Base-by-base conservation (phyloP, 805 yeast species). In the Vanderwaltozyma yarrowii region DNA sequence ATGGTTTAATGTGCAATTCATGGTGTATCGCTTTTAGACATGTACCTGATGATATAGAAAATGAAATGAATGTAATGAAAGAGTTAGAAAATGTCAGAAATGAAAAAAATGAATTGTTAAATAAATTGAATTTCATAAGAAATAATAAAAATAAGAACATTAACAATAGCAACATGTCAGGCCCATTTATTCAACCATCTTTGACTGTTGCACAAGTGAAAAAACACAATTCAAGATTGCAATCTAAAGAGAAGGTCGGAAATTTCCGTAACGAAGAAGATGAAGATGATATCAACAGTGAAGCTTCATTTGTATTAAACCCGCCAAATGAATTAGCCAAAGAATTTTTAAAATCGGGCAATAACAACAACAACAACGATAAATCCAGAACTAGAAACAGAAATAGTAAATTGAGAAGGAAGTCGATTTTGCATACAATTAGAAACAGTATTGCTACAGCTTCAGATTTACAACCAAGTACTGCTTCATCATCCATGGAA, bases 1-100 rank as follows among this genome's bases (percentile, higher is more conserved):
- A 82, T 51, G 95, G 95, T 2, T 60, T 86, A 35, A 75, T 80
- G 53, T 76, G 85, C 58, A 85, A 87, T 51, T 88, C 94, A 44
- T 86, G 92, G 80, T 83, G 95, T 60, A 81, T 81, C 20, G 87
- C 82, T 51, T 83, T 83, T 49, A 61, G 65, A 16, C 48, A 50
- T 21, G 43, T 54, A 18, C 52, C 61, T 11, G 48, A 42, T 28
- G 53, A 55, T 38, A 44, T 52, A 2, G 47, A 45, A n/a, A 49
- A 45, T 13, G 59, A 58, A 33, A 26, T 55, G 29, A 40, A 41
- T n/a, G 35, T 43, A 10, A 36, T 50, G 17, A 47, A 50, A 17
- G 35, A 42, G 14, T 24, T 58, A 31, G 45, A 47, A 11, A 25
- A 36, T 7, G 32, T 58, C n/a, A 41, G 40, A 23, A 25, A 32